These are phyloP conservation scores for Vigna trinervia DNA, from an alignment of 306 rosid genomes.

Conservation along the genomic window DNA sequence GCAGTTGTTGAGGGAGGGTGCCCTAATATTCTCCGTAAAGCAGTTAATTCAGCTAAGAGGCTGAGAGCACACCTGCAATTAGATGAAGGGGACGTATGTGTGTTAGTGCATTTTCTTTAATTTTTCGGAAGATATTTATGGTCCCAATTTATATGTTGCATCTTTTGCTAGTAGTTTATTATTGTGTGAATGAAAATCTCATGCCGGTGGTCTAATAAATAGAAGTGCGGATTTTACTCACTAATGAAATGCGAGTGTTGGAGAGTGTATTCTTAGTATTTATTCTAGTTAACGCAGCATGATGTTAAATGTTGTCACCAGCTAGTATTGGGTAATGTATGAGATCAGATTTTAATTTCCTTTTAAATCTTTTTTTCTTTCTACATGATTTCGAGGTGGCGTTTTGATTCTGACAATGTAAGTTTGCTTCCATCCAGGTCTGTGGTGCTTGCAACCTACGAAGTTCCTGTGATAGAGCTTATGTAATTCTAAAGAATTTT, in stretches of 20 bases:
- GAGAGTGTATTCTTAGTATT: neutral
- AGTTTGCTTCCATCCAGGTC: constrained; percentile 63
- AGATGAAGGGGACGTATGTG: constrained; percentile 95
- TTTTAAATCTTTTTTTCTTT: neutral
- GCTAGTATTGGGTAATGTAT: neutral
- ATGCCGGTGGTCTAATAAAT: neutral
- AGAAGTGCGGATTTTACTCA: constrained; percentile 14
- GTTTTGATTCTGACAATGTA: constrained; percentile 30
- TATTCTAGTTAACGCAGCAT: neutral
- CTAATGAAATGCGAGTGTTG: neutral
- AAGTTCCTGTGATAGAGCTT: constrained; percentile 94
- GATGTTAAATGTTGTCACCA: constrained; percentile 25
- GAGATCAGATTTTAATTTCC: neutral
- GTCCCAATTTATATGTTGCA: neutral
- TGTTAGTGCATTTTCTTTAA: constrained; percentile 43
- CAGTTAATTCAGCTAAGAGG: constrained; percentile 92
- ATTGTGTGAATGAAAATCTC: neutral
- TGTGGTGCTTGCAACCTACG: constrained; percentile 84
- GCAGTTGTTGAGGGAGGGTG: constrained; percentile 76
- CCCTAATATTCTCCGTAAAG: constrained; percentile 82
- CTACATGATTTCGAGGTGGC: constrained; percentile 28
- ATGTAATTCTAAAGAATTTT: constrained; percentile 66
- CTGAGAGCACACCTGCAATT: constrained; percentile 71
- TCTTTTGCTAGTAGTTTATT: constrained; percentile 2
- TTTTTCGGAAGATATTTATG: constrained; percentile 17